A percentile compares a stretch with the other conserved stretches of the same genome.
These are phyloP conservation scores for Solanum pennellii DNA, from an alignment of 257 asterid genomes.

Conservation along the genomic window DNA sequence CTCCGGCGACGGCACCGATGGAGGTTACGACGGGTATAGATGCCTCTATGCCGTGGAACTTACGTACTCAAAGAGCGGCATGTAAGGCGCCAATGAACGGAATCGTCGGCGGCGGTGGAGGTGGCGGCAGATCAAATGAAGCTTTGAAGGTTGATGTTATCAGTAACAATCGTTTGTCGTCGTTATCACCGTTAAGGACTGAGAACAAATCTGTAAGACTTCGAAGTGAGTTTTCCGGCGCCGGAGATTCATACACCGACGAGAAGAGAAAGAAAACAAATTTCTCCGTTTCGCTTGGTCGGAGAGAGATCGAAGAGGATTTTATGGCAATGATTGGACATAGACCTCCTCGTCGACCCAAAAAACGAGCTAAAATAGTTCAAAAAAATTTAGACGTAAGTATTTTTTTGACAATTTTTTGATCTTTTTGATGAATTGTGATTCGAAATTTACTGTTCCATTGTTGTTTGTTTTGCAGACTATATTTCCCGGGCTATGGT, in stretches of 20 bases:
- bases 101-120: neutral
- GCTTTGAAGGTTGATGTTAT: constrained; percentile 11
- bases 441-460: neutral
- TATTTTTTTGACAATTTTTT: neutral
- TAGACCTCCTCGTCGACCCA: constrained; percentile 62
- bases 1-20: neutral
- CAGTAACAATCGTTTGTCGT: constrained; percentile 7
- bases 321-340: constrained; percentile 42
- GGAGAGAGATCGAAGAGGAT: constrained; percentile 54
- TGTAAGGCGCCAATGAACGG: constrained; percentile 19
- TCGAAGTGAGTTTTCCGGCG: constrained; percentile 1
- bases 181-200: constrained; percentile 6
- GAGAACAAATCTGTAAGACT: constrained; percentile 17
- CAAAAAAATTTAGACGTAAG: constrained; percentile 62
- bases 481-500: constrained; percentile 14
- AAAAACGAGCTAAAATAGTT: constrained; percentile 35
- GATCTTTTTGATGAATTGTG: neutral
- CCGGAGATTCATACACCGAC: constrained; percentile 1
- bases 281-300: constrained; percentile 37
- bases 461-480: neutral
- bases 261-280: constrained; percentile 32
- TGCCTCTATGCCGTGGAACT: constrained; percentile 39
- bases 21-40: constrained; percentile 3
- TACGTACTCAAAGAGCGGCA: constrained; percentile 52
- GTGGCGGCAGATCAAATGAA: neutral